phyloP scores from a whole-genome alignment of 108 stramenopile genomes.

The Epithemia pelagica region DNA sequence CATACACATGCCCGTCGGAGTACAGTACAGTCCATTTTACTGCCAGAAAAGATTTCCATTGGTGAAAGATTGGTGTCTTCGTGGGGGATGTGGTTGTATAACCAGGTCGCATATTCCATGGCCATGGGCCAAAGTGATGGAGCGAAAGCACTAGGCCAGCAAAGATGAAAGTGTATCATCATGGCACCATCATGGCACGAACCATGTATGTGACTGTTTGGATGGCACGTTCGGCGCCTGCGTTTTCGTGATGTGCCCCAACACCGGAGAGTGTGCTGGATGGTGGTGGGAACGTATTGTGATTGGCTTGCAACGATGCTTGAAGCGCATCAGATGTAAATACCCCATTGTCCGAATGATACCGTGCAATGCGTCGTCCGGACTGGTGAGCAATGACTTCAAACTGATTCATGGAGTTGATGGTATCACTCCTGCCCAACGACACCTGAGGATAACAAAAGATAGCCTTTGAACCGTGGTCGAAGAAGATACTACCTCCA shows the following conservation, averaged over 20 bases:
- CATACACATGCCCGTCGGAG: slow-evolving; percentile 28
- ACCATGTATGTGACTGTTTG: slow-evolving; percentile 10
- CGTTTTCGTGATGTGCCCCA: slow-evolving; percentile 26
- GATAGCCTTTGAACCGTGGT: too few species aligned
- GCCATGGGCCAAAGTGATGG: slow-evolving; percentile 41
- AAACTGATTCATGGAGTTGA: too few species aligned
- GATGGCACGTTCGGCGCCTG: slow-evolving; percentile 24
- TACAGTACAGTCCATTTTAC: not conserved
- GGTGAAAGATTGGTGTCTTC: slow-evolving; percentile 9
- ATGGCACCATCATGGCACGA: slow-evolving; percentile 11
- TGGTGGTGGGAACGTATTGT: too few species aligned
- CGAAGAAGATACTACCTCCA: too few species aligned
- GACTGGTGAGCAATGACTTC: too few species aligned
- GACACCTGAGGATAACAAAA: too few species aligned
- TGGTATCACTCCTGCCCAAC: too few species aligned
- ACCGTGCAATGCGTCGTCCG: too few species aligned
- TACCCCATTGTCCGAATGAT: not conserved
- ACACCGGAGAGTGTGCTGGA: not conserved
- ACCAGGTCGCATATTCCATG: slow-evolving; percentile 27
- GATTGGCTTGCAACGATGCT: too few species aligned
- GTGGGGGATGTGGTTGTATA: slow-evolving; percentile 30
- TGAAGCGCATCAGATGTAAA: not conserved
- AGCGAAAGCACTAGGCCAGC: slow-evolving; percentile 21
- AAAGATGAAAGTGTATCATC: slow-evolving; percentile 3
- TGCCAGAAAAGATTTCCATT: slow-evolving; percentile 14